Conservation (phyloP, 495 filamentous ascomycete species). For the Astrocystis sublimbata region DNA sequence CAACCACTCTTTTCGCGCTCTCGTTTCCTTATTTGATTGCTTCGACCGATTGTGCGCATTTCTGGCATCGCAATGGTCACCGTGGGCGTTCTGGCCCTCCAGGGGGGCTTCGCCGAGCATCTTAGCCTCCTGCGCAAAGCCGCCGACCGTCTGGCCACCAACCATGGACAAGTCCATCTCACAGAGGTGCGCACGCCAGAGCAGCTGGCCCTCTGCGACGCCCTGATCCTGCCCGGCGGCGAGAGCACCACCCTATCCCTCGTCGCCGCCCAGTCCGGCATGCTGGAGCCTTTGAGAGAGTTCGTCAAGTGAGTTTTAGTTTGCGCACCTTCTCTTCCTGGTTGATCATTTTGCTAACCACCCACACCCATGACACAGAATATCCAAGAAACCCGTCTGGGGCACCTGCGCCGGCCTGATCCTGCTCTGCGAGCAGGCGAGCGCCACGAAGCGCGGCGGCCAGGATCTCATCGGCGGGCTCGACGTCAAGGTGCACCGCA, state of each 20-base stretch:
- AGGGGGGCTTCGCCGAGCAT: slow-evolving; percentile 93
- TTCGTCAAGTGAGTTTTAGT: slow-evolving; percentile 81
- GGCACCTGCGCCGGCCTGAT: slow-evolving; percentile 96
- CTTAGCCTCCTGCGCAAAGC: slow-evolving; percentile 73
- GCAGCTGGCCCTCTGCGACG: slow-evolving; percentile 74
- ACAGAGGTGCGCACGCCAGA: slow-evolving; percentile 75
- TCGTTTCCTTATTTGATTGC: no score
- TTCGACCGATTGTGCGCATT: no score
- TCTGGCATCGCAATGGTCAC: slow-evolving; percentile 53
- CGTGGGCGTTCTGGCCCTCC: slow-evolving; percentile 85
- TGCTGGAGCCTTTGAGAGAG: slow-evolving; percentile 81
- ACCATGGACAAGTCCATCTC: slow-evolving; percentile 53
- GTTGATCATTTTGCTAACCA: slow-evolving; percentile 16
- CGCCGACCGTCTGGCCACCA: slow-evolving; percentile 36
- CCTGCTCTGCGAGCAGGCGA: slow-evolving; percentile 83
- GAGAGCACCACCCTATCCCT: slow-evolving; percentile 94
- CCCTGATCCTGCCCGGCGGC: slow-evolving; percentile 86
- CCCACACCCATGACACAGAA: slow-evolving; percentile 30
- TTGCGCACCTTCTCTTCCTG: neutral
- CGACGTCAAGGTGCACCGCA: slow-evolving; percentile 88
- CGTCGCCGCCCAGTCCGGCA: slow-evolving; percentile 73
- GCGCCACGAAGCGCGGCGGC: slow-evolving; percentile 83
- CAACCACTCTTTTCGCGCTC: no score
- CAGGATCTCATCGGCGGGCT: slow-evolving; percentile 93
- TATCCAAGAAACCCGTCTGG: slow-evolving; percentile 84